These are phyloP conservation scores for Rhizopus arrhizus DNA, from an alignment of 371 early-diverging fungal species.

Conservation along the genomic window DNA sequence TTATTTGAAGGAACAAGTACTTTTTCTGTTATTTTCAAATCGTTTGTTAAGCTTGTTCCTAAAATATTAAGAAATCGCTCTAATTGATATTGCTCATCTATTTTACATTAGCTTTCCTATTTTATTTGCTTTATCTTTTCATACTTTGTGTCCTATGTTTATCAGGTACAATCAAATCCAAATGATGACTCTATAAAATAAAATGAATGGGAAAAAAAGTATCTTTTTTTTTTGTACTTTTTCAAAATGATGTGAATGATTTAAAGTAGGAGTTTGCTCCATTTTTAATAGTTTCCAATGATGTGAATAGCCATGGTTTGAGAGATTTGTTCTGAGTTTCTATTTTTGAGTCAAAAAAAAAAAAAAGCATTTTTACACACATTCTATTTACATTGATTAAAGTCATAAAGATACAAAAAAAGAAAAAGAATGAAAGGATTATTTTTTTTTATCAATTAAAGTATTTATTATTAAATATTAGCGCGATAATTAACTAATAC, in stretches of 20 bases:
- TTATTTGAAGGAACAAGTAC: constrained; percentile 21
- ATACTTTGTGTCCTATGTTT: constrained; percentile 30
- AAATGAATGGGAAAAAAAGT: neutral
- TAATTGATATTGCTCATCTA: constrained; percentile 24
- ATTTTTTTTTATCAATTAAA: too few species aligned
- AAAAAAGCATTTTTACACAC: neutral
- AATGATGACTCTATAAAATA: constrained; percentile 39
- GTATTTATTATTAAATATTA: constrained; percentile 16
- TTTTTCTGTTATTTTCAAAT: too few species aligned
- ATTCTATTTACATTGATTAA: too few species aligned
- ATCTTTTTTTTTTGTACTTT: neutral
- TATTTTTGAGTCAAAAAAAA: neutral
- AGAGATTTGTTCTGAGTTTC: constrained; percentile 24
- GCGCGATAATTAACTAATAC: constrained; percentile 30
- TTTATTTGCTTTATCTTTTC: neutral
- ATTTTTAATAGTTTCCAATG: constrained; percentile 33
- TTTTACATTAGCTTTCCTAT: too few species aligned
- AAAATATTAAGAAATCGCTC: neutral
- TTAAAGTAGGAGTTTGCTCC: neutral
- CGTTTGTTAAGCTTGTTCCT: too few species aligned
- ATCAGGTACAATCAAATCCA: constrained; percentile 39
- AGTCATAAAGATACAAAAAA: too few species aligned
- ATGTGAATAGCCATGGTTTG: constrained; percentile 23
- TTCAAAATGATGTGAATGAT: neutral
- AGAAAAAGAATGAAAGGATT: too few species aligned